Conservation (phyloP, 129 eudicot species). For the Saussurea involucrata region DNA sequence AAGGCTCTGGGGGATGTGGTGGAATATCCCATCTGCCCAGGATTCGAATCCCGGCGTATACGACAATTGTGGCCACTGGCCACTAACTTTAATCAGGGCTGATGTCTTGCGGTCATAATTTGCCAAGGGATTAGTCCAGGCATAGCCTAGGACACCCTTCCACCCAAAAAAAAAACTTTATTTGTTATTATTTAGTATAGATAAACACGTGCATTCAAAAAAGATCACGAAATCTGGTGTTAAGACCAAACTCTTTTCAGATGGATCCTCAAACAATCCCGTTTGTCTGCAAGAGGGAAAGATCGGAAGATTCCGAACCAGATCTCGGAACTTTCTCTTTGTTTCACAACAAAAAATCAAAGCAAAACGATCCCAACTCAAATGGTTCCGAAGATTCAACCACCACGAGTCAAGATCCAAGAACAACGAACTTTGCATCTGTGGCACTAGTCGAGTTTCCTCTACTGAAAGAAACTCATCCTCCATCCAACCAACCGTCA, state of each 20-base stretch:
- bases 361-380: conserved; percentile 49
- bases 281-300: conserved; percentile 54
- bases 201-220: too few species aligned
- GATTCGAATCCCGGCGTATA: too few species aligned
- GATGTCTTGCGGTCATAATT: too few species aligned
- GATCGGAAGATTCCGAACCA: conserved; percentile 41
- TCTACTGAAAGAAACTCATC: conserved; percentile 35
- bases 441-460: conserved; percentile 49
- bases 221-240: neutral
- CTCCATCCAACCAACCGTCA: conserved; percentile 35
- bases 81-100: too few species aligned
- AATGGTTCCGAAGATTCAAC: conserved; percentile 69
- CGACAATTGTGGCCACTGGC: too few species aligned
- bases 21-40: too few species aligned
- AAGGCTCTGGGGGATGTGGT: too few species aligned
- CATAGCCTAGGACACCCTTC: too few species aligned
- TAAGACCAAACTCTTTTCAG: conserved; percentile 12
- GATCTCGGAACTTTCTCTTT: conserved; percentile 44
- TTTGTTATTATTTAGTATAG: too few species aligned
- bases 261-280: conserved; percentile 30
- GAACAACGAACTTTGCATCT: conserved; percentile 25
- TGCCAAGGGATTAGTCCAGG: too few species aligned
- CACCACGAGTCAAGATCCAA: conserved; percentile 49
- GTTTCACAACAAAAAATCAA: conserved; percentile 44
- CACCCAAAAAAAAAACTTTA: too few species aligned